Base-by-base conservation (phyloP, 164 flowering plant species). In the Aristolochia contorta region DNA sequence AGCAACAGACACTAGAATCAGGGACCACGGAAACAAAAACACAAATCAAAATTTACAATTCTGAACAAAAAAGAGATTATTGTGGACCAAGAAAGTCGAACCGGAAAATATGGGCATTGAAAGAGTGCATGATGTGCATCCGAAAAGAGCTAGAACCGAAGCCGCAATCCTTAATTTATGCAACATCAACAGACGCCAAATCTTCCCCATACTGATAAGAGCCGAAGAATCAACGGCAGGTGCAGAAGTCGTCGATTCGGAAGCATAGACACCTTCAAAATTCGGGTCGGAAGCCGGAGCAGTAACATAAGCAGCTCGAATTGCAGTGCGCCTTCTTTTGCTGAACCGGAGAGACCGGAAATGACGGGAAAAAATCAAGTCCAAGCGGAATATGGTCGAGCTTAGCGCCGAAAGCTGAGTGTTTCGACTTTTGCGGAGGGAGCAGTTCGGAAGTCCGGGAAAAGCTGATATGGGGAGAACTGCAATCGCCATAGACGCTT, bases 71-170 rank as follows among this genome's bases (percentile, higher is more conserved):
- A 37, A 37, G 43, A 37, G 43, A 37, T 3, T 27, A 37, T 8
- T 37, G 43, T 37, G 43, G 43, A 37, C 43, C 43, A 37, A 37
- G 43, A 55, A 14, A 43, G 24, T 33, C 54, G 3, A 75, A 91
- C 97, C 96, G 0, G 96, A 84, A 53, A 77, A 83, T 0, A 89
- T 65, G 12, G 98, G 96, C 96, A 93, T 83, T 7, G 91, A 84
- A 52, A 93, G 94, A 62, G 96, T 89, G 63, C 90, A 87, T 27
- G 83, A 54, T 19, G 89, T 67, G 72, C 92, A 81, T 10, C 87
- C 87, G 45, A 87, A 16, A 16, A 93, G 82, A 59, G 86, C 58
- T 27, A 72, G 45, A 25, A 72, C 58, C 37, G 86, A 79, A 56
- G 74, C 62, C 0, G 72, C 76, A 6, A 93, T 76, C 57, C 90